Conservation (phyloP, 257 asterid genomes). For the Verbascum thapsus region DNA sequence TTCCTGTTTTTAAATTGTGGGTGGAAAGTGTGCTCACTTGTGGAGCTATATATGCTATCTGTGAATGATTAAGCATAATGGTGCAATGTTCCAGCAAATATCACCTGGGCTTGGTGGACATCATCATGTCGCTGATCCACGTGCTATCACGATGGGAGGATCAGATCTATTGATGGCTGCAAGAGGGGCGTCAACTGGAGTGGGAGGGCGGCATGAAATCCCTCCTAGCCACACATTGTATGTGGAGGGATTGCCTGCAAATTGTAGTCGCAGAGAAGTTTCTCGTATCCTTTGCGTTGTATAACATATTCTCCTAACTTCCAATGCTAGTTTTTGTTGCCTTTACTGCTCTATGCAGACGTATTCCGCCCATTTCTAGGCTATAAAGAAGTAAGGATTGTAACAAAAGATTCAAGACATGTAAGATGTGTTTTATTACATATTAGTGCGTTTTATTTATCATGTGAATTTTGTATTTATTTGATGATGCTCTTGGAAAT, state of each 20-base stretch:
- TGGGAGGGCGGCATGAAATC: constrained; percentile 51
- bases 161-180: constrained; percentile 42
- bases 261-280: constrained; percentile 68
- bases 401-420: constrained; percentile 67
- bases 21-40: no score
- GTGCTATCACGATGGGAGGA: constrained; percentile 38
- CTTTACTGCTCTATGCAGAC: constrained; percentile 54
- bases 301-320: not conserved
- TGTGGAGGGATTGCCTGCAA: constrained; percentile 47
- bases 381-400: constrained; percentile 77
- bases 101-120: constrained; percentile 45
- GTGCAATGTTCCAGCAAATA: no score
- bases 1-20: no score
- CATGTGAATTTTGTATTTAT: not conserved
- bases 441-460: constrained; percentile 1
- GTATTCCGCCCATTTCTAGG: constrained; percentile 80
- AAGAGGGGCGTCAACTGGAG: constrained; percentile 40
- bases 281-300: constrained; percentile 67
- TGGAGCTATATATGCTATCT: no score
- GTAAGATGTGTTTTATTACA: constrained; percentile 37
- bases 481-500: constrained; percentile 16
- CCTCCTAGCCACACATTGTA: constrained; percentile 59
- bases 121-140: constrained; percentile 51
- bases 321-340: constrained; percentile 30
- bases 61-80: no score